Evolutionary conservation across 257 asterid species (phyloP).

Genomic region (Paraleonurus japonicus): DNA sequence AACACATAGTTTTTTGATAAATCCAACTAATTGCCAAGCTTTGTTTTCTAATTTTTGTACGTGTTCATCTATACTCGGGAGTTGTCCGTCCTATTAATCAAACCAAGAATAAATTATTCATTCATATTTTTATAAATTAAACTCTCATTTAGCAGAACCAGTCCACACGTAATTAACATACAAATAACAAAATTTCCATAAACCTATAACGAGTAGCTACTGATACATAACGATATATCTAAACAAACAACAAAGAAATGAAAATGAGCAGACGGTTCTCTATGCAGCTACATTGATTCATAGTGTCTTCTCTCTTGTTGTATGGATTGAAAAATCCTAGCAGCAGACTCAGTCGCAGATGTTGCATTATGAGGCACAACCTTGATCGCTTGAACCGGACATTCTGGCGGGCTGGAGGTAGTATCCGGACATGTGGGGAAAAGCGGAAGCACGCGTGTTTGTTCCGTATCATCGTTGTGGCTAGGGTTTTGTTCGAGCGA

Average conservation of each 20-base stretch:
- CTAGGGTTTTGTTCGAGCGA: constrained; percentile 43
- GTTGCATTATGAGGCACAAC: constrained; percentile 73
- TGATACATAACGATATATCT: not conserved
- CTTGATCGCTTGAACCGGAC: constrained; percentile 51
- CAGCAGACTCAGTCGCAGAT: constrained; percentile 76
- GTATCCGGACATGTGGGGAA: constrained; percentile 49
- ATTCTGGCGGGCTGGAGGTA: constrained; percentile 11
- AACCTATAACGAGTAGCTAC: not conserved
- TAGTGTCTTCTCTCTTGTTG: constrained; percentile 67
- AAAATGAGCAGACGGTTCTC: not conserved
- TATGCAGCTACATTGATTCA: constrained; percentile 22
- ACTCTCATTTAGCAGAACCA: not conserved
- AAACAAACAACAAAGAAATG: constrained; percentile 16
- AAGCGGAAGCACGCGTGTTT: constrained; percentile 47
- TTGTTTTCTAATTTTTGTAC: no score
- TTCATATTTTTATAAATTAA: no score
- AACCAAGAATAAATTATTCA: not conserved
- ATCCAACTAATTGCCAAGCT: no score
- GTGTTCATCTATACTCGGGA: no score
- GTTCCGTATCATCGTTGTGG: constrained; percentile 31
- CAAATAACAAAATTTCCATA: not conserved
- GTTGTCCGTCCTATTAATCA: not conserved
- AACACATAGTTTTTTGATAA: no score
- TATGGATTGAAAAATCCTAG: constrained; percentile 73
- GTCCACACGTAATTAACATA: no score